Evolutionary conservation across 257 asterid genomes (phyloP).

Genomic region (Cinchona pubescens): DNA sequence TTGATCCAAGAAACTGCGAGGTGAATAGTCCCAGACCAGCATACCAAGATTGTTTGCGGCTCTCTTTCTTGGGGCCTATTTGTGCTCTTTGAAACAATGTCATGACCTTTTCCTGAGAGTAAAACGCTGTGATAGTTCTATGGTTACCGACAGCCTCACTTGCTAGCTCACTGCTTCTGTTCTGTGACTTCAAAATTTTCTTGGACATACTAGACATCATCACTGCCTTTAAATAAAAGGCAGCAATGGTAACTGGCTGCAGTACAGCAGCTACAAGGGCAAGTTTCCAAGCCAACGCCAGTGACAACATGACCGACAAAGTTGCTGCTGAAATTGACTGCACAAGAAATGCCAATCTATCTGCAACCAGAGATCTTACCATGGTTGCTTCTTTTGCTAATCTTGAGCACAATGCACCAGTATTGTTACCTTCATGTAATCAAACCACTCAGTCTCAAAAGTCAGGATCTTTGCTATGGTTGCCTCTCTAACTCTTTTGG

Average conservation of each 20-base stretch:
- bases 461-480: conserved; percentile 39
- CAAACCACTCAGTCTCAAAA: conserved; percentile 56
- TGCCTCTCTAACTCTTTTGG: conserved; percentile 36
- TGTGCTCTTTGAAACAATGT: too few relatives aligned
- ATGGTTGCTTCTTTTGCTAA: conserved; percentile 42
- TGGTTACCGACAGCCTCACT: conserved; percentile 51
- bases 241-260: conserved; percentile 41
- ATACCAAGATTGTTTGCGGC: conserved; percentile 56
- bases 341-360: conserved; percentile 36
- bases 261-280: conserved; percentile 35
- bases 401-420: conserved; percentile 44
- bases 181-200: conserved; percentile 41
- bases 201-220: conserved; percentile 41
- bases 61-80: too few relatives aligned
- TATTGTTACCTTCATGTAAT: conserved; percentile 36
- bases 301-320: conserved; percentile 35
- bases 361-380: conserved; percentile 51
- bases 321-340: conserved; percentile 36
- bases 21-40: conserved; percentile 44
- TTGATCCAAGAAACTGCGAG: conserved; percentile 38
- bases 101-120: too few relatives aligned
- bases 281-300: conserved; percentile 42
- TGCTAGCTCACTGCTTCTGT: conserved; percentile 51
- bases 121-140: conserved; percentile 41
- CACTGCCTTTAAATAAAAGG: conserved; percentile 34